These are phyloP conservation scores for Capsicum chinense DNA, from an alignment of 257 asterid species.

Conservation along the genomic window DNA sequence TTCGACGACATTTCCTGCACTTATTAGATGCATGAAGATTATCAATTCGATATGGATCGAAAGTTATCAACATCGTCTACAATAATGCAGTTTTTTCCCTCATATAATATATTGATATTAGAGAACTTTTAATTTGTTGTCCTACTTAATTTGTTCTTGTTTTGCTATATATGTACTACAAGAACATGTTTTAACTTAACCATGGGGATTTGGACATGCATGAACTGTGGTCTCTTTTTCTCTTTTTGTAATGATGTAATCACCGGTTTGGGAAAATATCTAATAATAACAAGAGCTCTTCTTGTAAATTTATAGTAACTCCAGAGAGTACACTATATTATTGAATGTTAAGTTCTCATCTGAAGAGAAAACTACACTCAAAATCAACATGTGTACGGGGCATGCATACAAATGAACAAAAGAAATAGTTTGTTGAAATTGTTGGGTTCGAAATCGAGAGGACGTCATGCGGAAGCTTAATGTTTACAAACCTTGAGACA, in stretches of 20 bases:
- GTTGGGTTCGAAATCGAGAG: too few species aligned
- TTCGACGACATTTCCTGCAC: conserved; percentile 72
- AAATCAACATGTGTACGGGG: too few species aligned
- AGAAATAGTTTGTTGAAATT: too few species aligned
- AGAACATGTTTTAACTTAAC: conserved; percentile 36
- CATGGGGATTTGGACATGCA: conserved; percentile 20
- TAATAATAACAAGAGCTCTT: conserved; percentile 22
- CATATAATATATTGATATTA: background rate
- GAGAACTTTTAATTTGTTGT: background rate
- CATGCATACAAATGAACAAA: too few species aligned
- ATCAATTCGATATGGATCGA: background rate
- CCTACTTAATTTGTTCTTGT: conserved; percentile 32
- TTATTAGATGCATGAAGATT: conserved; percentile 30
- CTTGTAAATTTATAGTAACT: conserved; percentile 1
- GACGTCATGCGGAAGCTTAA: too few species aligned
- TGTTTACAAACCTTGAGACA: too few species aligned
- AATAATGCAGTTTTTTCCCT: conserved; percentile 24
- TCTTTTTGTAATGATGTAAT: conserved; percentile 24
- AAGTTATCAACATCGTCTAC: background rate
- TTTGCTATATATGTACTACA: background rate
- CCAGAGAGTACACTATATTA: too few species aligned
- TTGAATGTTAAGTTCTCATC: too few species aligned
- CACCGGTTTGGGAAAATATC: conserved; percentile 24
- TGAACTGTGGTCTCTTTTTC: background rate
- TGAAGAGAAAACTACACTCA: too few species aligned